Evolutionary conservation across 2,329 filamentous ascomycete species (phyloP).

Genomic region (Graphilbum ipis-grandicollis): DNA sequence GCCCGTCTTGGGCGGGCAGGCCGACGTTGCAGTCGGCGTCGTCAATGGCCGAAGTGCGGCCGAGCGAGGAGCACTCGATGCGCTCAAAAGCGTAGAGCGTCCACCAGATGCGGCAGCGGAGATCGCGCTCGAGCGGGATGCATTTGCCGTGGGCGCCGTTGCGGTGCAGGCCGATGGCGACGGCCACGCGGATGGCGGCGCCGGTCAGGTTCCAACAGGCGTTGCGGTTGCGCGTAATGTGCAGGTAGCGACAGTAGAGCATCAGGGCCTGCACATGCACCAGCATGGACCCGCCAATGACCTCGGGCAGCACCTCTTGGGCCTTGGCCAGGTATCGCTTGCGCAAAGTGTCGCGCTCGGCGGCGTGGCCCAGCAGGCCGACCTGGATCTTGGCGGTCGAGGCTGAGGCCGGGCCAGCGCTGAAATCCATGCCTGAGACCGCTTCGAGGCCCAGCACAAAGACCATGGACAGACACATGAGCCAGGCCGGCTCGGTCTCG

Average conservation of each 20-base stretch:
- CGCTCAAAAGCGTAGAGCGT: slow-evolving; percentile 16
- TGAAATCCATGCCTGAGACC: not conserved
- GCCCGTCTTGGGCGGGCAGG: slow-evolving; percentile 11
- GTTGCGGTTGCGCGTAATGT: slow-evolving; percentile 8
- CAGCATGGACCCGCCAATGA: slow-evolving; percentile 7
- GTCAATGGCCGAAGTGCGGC: slow-evolving; percentile 15
- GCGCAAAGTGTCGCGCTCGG: slow-evolving; percentile 2
- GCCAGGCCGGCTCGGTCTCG: slow-evolving; percentile 8
- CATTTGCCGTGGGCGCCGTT: slow-evolving; percentile 3
- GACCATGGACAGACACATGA: slow-evolving; percentile 10
- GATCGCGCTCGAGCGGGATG: slow-evolving; percentile 15
- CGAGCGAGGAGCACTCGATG: slow-evolving; percentile 15
- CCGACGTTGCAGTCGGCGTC: slow-evolving; percentile 14
- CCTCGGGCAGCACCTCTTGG: slow-evolving; percentile 6
- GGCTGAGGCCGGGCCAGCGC: not conserved
- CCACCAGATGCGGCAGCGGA: slow-evolving; percentile 16
- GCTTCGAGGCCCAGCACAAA: slow-evolving; percentile 9
- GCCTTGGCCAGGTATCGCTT: slow-evolving; percentile 5
- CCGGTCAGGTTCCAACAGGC: slow-evolving; percentile 10
- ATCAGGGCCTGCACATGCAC: slow-evolving; percentile 9
- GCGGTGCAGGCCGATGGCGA: slow-evolving; percentile 9
- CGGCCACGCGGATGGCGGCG: slow-evolving; percentile 7
- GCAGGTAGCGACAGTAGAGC: slow-evolving; percentile 9
- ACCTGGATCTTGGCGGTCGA: no score
- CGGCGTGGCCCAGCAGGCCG: slow-evolving; percentile 2